Conservation (phyloP, 1,284 basidiomycete genomes). For the Tylopilus orsonianus region DNA sequence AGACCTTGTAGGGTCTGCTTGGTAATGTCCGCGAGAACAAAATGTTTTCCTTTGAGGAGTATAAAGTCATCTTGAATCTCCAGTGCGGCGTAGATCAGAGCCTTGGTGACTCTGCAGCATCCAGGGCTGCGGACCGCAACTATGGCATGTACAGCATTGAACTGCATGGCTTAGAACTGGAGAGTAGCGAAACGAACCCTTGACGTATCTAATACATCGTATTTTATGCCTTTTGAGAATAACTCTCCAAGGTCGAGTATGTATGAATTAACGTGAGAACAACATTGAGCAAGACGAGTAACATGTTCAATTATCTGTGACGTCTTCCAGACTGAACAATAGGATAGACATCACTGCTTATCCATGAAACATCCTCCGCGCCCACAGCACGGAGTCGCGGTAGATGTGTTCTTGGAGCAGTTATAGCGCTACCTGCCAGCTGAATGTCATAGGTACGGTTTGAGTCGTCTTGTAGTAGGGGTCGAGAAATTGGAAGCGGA, state of each 20-base stretch:
- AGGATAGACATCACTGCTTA: slow-evolving; percentile 23
- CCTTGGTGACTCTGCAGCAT: slow-evolving; percentile 46
- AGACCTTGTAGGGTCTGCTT: slow-evolving; percentile 64
- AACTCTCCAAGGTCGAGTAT: neutral
- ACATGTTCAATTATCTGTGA: slow-evolving; percentile 7
- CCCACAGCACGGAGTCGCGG: slow-evolving; percentile 29
- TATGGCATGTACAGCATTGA: slow-evolving; percentile 83
- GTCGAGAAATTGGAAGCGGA: slow-evolving; percentile 51
- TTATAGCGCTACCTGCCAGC: slow-evolving; percentile 31
- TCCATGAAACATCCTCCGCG: slow-evolving; percentile 37
- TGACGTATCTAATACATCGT: slow-evolving; percentile 26
- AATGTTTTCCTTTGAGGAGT: slow-evolving; percentile 83
- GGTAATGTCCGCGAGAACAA: slow-evolving; percentile 64
- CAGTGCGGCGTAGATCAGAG: slow-evolving; percentile 79
- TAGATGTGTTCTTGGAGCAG: slow-evolving; percentile 15
- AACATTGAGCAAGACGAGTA: neutral
- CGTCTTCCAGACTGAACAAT: neutral
- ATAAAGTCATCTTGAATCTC: slow-evolving; percentile 84
- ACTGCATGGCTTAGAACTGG: slow-evolving; percentile 74
- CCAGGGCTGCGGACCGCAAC: slow-evolving; percentile 61
- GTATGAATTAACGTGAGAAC: neutral
- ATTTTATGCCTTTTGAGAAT: slow-evolving; percentile 5
- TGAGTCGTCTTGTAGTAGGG: slow-evolving; percentile 3
- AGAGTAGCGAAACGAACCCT: slow-evolving; percentile 37
- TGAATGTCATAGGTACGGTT: slow-evolving; percentile 32